A percentile compares a stretch with the other conserved stretches of the same genome.
Evolutionary conservation across 768 basidiomycete species (phyloP).

Genomic region (Strobilomyces confusus): DNA sequence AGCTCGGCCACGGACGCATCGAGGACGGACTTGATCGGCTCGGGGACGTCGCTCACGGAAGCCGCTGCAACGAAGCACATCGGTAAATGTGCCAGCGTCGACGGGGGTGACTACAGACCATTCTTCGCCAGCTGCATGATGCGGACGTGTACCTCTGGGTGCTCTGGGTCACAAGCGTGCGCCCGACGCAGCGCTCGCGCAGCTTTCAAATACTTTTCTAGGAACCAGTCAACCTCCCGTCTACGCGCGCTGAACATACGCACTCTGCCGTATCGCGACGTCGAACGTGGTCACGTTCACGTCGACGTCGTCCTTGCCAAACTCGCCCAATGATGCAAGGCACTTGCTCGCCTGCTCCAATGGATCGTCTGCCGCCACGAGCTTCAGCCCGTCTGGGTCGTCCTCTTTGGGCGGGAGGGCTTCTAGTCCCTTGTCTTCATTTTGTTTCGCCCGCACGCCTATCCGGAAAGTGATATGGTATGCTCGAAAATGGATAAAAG

Average conservation of each 20-base stretch:
- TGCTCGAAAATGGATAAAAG: slow-evolving; percentile 6
- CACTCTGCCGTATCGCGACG: slow-evolving; percentile 80
- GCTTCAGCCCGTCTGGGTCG: slow-evolving; percentile 77
- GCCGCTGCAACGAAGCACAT: slow-evolving; percentile 37
- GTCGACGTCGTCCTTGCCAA: slow-evolving; percentile 53
- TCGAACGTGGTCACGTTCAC: slow-evolving; percentile 77
- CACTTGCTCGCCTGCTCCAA: slow-evolving; percentile 75
- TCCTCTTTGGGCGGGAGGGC: slow-evolving; percentile 59
- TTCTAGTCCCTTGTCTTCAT: slow-evolving; percentile 72
- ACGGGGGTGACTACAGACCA: slow-evolving; percentile 35
- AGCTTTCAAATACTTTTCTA: slow-evolving; percentile 83
- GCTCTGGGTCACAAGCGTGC: slow-evolving; percentile 44
- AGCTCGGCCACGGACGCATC: slow-evolving; percentile 44
- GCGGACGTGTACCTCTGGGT: slow-evolving; percentile 71
- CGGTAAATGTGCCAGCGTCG: background rate
- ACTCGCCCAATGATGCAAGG: slow-evolving; percentile 55
- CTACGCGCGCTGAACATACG: slow-evolving; percentile 8
- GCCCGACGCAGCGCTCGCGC: slow-evolving; percentile 61
- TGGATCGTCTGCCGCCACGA: slow-evolving; percentile 57
- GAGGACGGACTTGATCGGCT: slow-evolving; percentile 49
- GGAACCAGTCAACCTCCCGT: background rate
- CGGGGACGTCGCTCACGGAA: slow-evolving; percentile 40
- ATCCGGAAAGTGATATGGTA: slow-evolving; percentile 15
- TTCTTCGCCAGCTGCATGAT: slow-evolving; percentile 57
- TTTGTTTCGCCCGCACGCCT: slow-evolving; percentile 31